These are phyloP conservation scores for Hypoxylon sp. DNA, from an alignment of 2,329 filamentous ascomycete species.

Conservation along the genomic window DNA sequence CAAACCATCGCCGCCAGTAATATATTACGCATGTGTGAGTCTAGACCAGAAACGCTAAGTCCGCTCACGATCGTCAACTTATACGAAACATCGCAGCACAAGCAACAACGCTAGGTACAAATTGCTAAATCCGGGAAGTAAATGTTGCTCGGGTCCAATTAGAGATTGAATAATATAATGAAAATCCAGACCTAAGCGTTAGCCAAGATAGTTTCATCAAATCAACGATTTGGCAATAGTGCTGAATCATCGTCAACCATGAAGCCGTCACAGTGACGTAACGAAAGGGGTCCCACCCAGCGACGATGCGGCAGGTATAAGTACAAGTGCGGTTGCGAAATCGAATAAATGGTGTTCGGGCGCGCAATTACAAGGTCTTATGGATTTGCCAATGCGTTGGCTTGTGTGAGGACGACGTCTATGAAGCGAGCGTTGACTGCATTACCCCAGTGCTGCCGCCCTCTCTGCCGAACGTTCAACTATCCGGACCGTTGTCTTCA, in stretches of 20 bases:
- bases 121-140: neutral
- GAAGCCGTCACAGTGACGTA: constrained; percentile 29
- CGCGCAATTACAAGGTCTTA: neutral
- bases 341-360: neutral
- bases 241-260: constrained; percentile 29
- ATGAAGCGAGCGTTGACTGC: constrained; percentile 30
- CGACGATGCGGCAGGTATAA: constrained; percentile 18
- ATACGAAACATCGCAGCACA: neutral
- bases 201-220: constrained; percentile 11
- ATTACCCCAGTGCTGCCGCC: constrained; percentile 14
- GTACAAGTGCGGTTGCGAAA: constrained; percentile 7
- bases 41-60: neutral
- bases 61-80: neutral
- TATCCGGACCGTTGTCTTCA: no score
- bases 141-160: neutral
- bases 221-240: constrained; percentile 26
- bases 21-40: neutral
- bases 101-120: neutral
- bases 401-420: constrained; percentile 32
- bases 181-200: constrained; percentile 3
- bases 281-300: constrained; percentile 7
- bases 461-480: constrained; percentile 7
- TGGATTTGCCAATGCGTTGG: neutral
- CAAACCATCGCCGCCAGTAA: neutral
- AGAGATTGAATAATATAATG: neutral